Evolutionary conservation across 352 stramenopile species (phyloP).

Genomic region (Phytopythium sindhum): DNA sequence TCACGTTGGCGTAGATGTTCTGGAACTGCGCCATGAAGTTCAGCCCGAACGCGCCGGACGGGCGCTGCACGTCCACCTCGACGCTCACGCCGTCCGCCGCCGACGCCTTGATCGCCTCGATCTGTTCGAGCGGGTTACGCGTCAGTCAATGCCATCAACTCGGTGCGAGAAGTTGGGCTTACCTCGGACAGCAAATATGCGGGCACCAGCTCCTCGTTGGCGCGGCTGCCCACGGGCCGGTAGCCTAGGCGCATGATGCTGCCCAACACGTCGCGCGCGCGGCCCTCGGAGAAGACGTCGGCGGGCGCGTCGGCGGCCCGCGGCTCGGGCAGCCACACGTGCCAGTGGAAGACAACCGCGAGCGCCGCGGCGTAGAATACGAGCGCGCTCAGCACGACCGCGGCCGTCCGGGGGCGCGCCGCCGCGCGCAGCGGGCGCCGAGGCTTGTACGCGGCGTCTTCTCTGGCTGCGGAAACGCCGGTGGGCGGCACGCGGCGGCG

Average conservation of each 20-base stretch:
- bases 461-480: background rate
- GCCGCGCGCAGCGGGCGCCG: background rate
- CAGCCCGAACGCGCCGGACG: conserved; percentile 67
- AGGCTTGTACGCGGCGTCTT: background rate
- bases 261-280: conserved; percentile 56
- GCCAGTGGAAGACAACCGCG: conserved; percentile 31
- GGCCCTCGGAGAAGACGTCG: conserved; percentile 47
- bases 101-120: conserved; percentile 41
- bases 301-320: conserved; percentile 29
- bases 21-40: conserved; percentile 80
- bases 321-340: conserved; percentile 55
- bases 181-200: conserved; percentile 53
- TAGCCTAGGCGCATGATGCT: conserved; percentile 73
- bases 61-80: conserved; percentile 62
- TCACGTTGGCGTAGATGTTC: conserved; percentile 85
- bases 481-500: background rate
- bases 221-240: conserved; percentile 53
- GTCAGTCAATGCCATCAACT: background rate
- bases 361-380: conserved; percentile 41
- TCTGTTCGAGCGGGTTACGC: conserved; percentile 20
- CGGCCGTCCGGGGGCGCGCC: background rate
- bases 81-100: conserved; percentile 33
- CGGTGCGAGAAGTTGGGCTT: too few relatives aligned
- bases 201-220: conserved; percentile 66
- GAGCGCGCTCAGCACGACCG: conserved; percentile 36